Conservation (phyloP, 257 asterid genomes). For the Plantago ovata region DNA sequence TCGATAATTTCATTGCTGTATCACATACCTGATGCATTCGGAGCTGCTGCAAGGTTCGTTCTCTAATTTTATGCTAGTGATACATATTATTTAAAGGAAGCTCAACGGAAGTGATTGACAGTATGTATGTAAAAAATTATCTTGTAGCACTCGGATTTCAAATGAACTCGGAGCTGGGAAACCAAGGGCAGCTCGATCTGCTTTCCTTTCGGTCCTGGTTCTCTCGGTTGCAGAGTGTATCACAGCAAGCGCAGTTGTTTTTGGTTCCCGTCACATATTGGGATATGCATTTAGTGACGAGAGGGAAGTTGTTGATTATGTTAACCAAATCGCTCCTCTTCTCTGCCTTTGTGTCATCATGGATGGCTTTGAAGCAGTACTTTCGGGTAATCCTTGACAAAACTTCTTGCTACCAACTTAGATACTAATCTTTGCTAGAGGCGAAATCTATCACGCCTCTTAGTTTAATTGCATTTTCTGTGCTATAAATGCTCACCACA, state of each 20-base stretch:
- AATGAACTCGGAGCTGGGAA: conserved; percentile 61
- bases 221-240: conserved; percentile 36
- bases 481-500: too few relatives aligned
- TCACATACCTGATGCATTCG: conserved; percentile 45
- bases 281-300: conserved; percentile 44
- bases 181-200: conserved; percentile 33
- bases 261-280: conserved; percentile 27
- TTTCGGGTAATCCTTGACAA: conserved; percentile 28
- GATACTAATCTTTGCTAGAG: too few relatives aligned
- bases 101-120: not conserved
- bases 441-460: too few relatives aligned
- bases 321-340: conserved; percentile 39
- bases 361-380: conserved; percentile 43
- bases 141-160: conserved; percentile 47
- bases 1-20: conserved; percentile 44
- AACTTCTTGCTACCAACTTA: too few relatives aligned
- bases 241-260: conserved; percentile 27
- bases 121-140: not conserved
- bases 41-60: conserved; percentile 56
- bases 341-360: conserved; percentile 37
- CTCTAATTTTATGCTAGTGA: not conserved
- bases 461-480: too few relatives aligned
- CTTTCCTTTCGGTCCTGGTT: conserved; percentile 25
- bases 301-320: conserved; percentile 39
- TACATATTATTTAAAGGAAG: not conserved